phyloP scores from a whole-genome alignment of 331 rosid species.

The Cydonia oblonga region DNA sequence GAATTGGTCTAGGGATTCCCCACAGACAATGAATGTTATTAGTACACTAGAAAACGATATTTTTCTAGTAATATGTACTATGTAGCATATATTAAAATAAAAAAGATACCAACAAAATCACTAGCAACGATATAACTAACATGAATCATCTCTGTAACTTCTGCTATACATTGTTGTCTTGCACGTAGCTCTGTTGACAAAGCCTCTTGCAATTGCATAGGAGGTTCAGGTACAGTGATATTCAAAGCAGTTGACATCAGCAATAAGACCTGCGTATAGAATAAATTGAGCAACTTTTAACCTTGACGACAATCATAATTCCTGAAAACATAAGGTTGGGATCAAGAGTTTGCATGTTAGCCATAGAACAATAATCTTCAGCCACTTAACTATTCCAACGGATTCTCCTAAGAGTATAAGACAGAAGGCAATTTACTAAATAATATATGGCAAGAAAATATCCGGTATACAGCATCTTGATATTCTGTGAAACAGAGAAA shows the following conservation, averaged over 20 bases:
- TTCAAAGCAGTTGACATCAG: slow-evolving; percentile 79
- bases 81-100: slow-evolving; percentile 4
- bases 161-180: slow-evolving; percentile 84
- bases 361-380: too few species aligned
- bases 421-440: background rate
- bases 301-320: background rate
- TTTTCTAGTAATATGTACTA: background rate
- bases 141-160: slow-evolving; percentile 98
- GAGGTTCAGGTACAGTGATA: slow-evolving; percentile 26
- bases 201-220: slow-evolving; percentile 28
- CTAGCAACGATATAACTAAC: slow-evolving; percentile 35
- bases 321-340: background rate
- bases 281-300: background rate
- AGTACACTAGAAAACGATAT: background rate
- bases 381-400: background rate
- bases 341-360: background rate
- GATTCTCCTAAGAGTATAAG: background rate
- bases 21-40: background rate
- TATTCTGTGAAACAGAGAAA: background rate
- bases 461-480: background rate
- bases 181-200: slow-evolving; percentile 54
- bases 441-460: background rate
- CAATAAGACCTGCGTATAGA: slow-evolving; percentile 64
- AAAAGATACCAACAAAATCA: slow-evolving; percentile 5
- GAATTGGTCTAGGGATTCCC: background rate